Base-by-base conservation (phyloP, 2,329 filamentous ascomycete species). In the Talaromyces sp. region DNA sequence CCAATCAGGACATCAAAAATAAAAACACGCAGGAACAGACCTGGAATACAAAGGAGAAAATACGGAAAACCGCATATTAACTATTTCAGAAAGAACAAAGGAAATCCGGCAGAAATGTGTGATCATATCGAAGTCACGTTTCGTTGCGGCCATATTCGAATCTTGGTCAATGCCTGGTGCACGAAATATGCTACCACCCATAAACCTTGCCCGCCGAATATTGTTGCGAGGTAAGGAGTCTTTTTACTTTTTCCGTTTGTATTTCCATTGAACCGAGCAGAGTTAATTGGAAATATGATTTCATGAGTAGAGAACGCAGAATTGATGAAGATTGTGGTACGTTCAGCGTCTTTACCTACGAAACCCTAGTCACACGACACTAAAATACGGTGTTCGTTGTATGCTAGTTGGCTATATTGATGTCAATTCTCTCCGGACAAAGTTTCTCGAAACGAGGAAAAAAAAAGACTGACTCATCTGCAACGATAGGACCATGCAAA, bases 111-210 rank as follows among this genome's bases (percentile, higher is more conserved):
- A 41, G n/a, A 6, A 31, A 57, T 58, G 56, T 58, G 56, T 43
- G 56, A 58, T 36, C 56, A 58, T 53, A 53, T 58, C 17, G 37
- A 58, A 40, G 56, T 58, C n/a, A 58, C 50, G 15, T 58, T 31
- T 45, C 56, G 56, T 13, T 58, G 56, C 17, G 56, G 56, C 31
- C 56, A 58, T 50, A 48, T 36, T n/a, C 56, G 56, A 33, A 53
- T 53, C 13, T 35, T 58, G 25, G 56, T 58, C 35, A 35, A 28
- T 19, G 56, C 56, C 17, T 58, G 56, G 56, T 58, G 56, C 51
- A 37, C 31, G 15, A 41, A 40, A 37, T 58, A 58, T 21, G 56
- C 56, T 9, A 33, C 19, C 35, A 58, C 56, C 8, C 45, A 50
- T 37, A 53, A 43, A 37, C 50, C 56, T 53, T 58, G 56, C 28